Base-by-base conservation (phyloP, 1,284 basidiomycete genomes). In the Caloboletus firmus region DNA sequence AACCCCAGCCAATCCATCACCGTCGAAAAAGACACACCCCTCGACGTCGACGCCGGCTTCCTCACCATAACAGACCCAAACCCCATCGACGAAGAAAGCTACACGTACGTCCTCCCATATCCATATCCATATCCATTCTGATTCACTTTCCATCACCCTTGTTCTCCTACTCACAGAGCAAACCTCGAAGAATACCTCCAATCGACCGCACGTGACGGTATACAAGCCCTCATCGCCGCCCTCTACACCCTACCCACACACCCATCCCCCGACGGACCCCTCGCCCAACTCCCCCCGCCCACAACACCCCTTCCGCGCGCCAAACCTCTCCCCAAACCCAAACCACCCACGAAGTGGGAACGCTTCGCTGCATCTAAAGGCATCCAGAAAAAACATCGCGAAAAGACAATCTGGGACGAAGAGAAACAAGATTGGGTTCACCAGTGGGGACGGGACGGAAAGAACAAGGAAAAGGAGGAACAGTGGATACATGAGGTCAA, bases 291-390 rank as follows among this genome's bases (percentile, higher is more conserved):
- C 4, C 95, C 96, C 0, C 71, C 84, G 2, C 85, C 93, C 6
- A 83, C 78, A 6, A 91, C 87, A 34, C 76, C 78, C 44, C 81
- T 98, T 2, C 96, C 96, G 0, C 84, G 96, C 32, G 83, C 95
- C 42, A 99, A 99, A 72, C 91, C 91, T 2, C 77, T 98, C 24
- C 96, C 96, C 0, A 95, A 95, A 68, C 88, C 91, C 5, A 97
- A 96, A 74, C 88, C 91, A 5, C 83, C 83, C 45, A 98, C 96
- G 15, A 99, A 98, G 72, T 99, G 97, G 97, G 93, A 98, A 76
- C 81, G 85, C 58, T 99, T 98, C 67, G 96, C 96, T 15, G 86
- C 87, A 53, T 87, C 91, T 41, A 98, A 98, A 77, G 97, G 97
- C 31, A 99, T 99, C 66, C 83, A 85, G 62, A 84, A 95, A 65